Evolutionary conservation across 2,329 filamentous ascomycete genomes (phyloP).

Genomic region (Sporothrix mexicana): DNA sequence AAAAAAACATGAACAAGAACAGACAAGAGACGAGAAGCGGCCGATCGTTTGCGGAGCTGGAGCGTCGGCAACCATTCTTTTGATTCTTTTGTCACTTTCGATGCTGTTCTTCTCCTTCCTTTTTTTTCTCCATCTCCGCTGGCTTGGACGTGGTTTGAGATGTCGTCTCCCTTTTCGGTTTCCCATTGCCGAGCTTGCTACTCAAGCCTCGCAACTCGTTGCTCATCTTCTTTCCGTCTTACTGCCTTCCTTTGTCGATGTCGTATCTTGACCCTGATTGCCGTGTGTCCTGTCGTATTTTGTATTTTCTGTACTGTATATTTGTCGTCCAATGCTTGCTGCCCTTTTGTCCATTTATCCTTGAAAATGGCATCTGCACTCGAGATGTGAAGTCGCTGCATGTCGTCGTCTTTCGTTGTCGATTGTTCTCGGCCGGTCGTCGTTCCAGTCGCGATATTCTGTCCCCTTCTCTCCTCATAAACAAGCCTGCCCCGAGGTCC

Average conservation of each 20-base stretch:
- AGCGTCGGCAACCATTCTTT: background rate
- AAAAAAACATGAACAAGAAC: background rate
- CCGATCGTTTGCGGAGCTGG: constrained; percentile 7
- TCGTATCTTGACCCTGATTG: constrained; percentile 14
- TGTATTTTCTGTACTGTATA: no score
- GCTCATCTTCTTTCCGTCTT: constrained; percentile 9
- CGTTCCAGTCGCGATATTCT: background rate
- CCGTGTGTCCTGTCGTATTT: background rate
- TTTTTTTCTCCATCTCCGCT: background rate
- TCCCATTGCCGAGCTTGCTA: background rate
- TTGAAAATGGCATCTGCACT: constrained; percentile 2
- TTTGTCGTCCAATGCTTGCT: constrained; percentile 5
- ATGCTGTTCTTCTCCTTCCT: background rate
- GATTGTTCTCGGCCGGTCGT: background rate
- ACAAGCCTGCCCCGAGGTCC: background rate
- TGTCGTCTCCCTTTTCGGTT: background rate
- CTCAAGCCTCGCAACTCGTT: background rate
- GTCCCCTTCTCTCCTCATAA: constrained; percentile 2
- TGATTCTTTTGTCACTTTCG: background rate
- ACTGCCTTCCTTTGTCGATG: background rate
- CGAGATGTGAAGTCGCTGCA: background rate
- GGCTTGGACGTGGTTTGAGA: background rate
- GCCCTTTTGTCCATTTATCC: background rate
- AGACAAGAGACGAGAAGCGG: background rate
- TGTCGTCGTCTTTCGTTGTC: background rate